Evolutionary conservation across 371 early-diverging fungal species (phyloP), one percentile per base, ranked within the genome.

Genomic region (Mucor ambiguus): DNA sequence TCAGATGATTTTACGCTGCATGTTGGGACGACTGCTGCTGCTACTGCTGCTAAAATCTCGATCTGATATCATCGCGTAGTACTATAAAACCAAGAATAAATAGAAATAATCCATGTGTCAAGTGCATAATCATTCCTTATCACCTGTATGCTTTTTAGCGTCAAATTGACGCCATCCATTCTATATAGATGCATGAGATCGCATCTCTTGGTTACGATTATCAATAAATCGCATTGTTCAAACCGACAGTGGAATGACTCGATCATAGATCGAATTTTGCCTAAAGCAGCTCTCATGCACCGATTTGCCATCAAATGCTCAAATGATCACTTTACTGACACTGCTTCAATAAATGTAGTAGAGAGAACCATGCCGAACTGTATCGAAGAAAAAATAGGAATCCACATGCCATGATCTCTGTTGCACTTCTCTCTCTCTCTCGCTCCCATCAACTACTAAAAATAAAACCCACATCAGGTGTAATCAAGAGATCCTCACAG

Each of bases 311-410:
- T 44, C 44, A 6, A 44, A 44, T 44, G 44, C 6, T 44, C 20
- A 20, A 49, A 3, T 52, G 52, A 52, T 52, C 52, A 52, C 12
- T 52, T 28, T 52, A 52, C 52, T 52, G 52, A 24, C 48, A 48
- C 18, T 41, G 41, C 18, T 24, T 22, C 12, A 3, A 10, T 33
- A 10, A 1, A 33, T 3, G 6, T 30, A 6, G 30, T 30, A 33
- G 33, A 52, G 26, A 26, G 52, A 52, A 52, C 5, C 26, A 52
- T 52, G 14, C 28, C 52, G 52, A 52, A 52, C 24, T 52, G 26
- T 14, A 52, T 28, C 14, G 52, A 52, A 28, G 28, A 4, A 26
- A 24, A 22, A 52, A 33, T 2, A 4, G 26, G 14, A 26, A 22
- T 12, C 37, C 12, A 35, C 37, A 35, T 35, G 37, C 37, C 37